Base-by-base conservation (phyloP, 129 eudicot genomes). In the Heracleum sosnowskyi region DNA sequence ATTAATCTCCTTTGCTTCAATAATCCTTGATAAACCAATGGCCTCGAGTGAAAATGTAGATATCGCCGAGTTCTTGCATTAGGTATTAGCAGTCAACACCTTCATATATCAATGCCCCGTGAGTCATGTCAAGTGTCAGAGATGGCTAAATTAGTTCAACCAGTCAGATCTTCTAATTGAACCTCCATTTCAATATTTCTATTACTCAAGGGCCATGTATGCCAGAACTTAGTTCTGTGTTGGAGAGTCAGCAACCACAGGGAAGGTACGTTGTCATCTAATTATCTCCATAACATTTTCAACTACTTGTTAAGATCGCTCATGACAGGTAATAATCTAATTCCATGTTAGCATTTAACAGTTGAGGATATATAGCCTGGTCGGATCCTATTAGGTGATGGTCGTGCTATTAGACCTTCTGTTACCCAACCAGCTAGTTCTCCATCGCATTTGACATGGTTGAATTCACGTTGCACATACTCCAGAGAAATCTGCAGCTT, bases 351-450 rank as follows among this genome's bases (percentile, higher is more conserved):
- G 57, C 60, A 49, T 24, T 51, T 76, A 22, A 44, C 76, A 72
- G 79, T 70, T 33, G 28, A 40, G n/a, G n/a, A n/a, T n/a, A n/a
- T n/a, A n/a, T 70, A 22, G 46, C 88, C 95, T 18, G 86, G 84
- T 17, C 86, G 84, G 34, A 96, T 88, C 81, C 97, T 89, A 83
- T 90, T 82, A 70, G 97, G 90, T 73, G 83, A 79, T 51, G 99
- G 97, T 84, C 99, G 85, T 9, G 99, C 99, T 76, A 96, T 89
- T 66, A 96, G 97, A 74, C 97, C 93, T 80, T 90, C 99, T 4
- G 89, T 82, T 36, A 78, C 82, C 99, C 97, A 96, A 81, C 99
- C 99, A 10, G 91, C 91, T 64, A 85, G 29, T 77, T 92, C 92
- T 49, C 99, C 84, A 51, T 96, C 99, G 47, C 62, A 81, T 87